These are phyloP conservation scores for Neurospora tetraspora DNA, from an alignment of 495 filamentous ascomycete species.

Conservation along the genomic window DNA sequence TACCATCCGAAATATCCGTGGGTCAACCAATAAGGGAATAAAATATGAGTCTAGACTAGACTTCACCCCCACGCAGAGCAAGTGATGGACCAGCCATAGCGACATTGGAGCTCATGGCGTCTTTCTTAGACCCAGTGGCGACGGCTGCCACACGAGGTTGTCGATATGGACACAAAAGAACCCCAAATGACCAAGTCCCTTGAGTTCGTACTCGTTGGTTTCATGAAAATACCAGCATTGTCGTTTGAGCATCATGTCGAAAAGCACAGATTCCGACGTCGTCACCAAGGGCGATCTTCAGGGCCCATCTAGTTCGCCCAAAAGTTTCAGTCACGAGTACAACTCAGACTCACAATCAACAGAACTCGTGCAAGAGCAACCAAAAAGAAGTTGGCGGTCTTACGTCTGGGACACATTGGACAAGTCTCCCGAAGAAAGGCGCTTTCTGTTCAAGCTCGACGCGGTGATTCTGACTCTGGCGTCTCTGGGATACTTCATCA, in stretches of 20 bases:
- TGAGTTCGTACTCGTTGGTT: not conserved
- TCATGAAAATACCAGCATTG: not conserved
- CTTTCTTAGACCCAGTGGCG: not conserved
- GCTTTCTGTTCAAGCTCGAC: constrained; percentile 52
- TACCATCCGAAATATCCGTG: not conserved
- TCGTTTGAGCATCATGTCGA: not conserved
- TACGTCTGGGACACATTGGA: constrained; percentile 53
- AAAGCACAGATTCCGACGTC: not conserved
- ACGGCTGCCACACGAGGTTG: not conserved
- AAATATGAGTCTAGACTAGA: not conserved
- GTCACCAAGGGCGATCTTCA: not conserved
- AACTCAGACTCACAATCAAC: not conserved
- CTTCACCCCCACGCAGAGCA: not conserved
- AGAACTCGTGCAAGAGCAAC: constrained; percentile 10
- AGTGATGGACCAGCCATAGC: not conserved
- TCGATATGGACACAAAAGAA: not conserved
- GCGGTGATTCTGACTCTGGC: constrained; percentile 36
- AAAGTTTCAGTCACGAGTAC: not conserved
- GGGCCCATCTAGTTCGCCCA: not conserved
- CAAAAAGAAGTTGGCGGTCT: constrained; percentile 27
- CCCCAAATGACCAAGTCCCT: not conserved
- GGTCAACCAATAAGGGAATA: not conserved
- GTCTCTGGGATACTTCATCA: constrained; percentile 35
- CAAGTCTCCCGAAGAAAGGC: constrained; percentile 49
- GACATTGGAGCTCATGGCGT: not conserved